Evolutionary conservation across 371 early-diverging fungal species (phyloP).

Genomic region (Mucor irregularis): DNA sequence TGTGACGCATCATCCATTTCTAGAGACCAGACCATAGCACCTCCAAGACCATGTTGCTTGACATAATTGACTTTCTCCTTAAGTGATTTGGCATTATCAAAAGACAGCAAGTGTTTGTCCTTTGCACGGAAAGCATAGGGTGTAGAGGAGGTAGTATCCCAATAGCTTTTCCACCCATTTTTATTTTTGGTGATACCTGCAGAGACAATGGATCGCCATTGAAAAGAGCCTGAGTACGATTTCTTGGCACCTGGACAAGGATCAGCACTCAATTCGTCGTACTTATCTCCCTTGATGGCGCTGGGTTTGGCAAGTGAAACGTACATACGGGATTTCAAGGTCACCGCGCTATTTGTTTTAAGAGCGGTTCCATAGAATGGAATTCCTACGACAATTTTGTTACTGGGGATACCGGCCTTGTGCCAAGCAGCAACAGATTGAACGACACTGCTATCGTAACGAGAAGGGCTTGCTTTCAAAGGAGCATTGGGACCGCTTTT

Average conservation of each 20-base stretch:
- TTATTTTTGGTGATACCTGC: constrained; percentile 52
- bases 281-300: constrained; percentile 16
- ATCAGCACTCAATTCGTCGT: constrained; percentile 14
- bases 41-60: constrained; percentile 45
- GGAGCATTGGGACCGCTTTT: constrained; percentile 68
- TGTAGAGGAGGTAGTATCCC: constrained; percentile 58
- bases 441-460: constrained; percentile 41
- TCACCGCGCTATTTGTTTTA: constrained; percentile 16
- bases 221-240: constrained; percentile 61
- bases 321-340: constrained; percentile 10
- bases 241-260: constrained; percentile 13
- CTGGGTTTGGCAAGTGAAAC: constrained; percentile 23
- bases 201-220: constrained; percentile 61
- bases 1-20: constrained; percentile 46
- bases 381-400: constrained; percentile 58
- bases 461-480: constrained; percentile 39
- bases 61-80: constrained; percentile 53
- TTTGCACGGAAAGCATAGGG: constrained; percentile 59
- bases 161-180: constrained; percentile 59
- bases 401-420: constrained; percentile 57
- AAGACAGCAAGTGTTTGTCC: constrained; percentile 53
- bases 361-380: constrained; percentile 61
- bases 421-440: constrained; percentile 57
- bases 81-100: constrained; percentile 58
- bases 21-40: constrained; percentile 62